Evolutionary conservation across 331 rosid species (phyloP), one percentile per base, ranked within the genome.

Genomic region (Telfairia occidentalis): DNA sequence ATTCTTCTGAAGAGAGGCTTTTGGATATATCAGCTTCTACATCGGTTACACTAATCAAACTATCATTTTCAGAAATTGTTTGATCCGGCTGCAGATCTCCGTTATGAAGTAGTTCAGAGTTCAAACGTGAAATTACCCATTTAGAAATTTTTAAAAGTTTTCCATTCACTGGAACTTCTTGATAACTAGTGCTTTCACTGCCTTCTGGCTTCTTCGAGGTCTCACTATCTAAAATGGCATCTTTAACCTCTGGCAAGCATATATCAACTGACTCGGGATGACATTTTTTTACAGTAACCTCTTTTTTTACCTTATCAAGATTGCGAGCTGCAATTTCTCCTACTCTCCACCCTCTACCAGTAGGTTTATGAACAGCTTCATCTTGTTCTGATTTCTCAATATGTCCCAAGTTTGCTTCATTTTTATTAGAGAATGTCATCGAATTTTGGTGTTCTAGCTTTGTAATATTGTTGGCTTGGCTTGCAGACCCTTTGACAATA

Each of bases 241-340:
- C 78, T 71, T 80, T 71, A 74, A n/a, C 71, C 79, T 79, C 85
- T 49, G 60, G 79, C 42, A 9, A 74, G 77, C 76, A 58, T 78
- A 69, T 43, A 67, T 4, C 64, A 35, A 73, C 45, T 7, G 75
- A 61, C 48, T 40, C 80, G 1, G 49, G 69, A 66, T 40, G 58
- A 72, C 40, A 28, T 3, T 55, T 61, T 38, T 49, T 40, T 19
- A 40, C 24, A 48, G 13, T 70, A 66, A 46, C 69, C 53, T 42
- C 80, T 32, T 79, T 72, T 63, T 74, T 67, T 48, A n/a, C 53
- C 19, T 77, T 38, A 5, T 71, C 80, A 71, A 57, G 46, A 78
- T 81, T 60, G 65, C 61, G 30, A 19, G 78, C 48, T 16, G 77
- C 32, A 65, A 42, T 61, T 45, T 73, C 80, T 52, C 73, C 79